These are phyloP conservation scores for Astrephomene gubernaculifera DNA, from an alignment of 139 green algal genomes.

Conservation along the genomic window DNA sequence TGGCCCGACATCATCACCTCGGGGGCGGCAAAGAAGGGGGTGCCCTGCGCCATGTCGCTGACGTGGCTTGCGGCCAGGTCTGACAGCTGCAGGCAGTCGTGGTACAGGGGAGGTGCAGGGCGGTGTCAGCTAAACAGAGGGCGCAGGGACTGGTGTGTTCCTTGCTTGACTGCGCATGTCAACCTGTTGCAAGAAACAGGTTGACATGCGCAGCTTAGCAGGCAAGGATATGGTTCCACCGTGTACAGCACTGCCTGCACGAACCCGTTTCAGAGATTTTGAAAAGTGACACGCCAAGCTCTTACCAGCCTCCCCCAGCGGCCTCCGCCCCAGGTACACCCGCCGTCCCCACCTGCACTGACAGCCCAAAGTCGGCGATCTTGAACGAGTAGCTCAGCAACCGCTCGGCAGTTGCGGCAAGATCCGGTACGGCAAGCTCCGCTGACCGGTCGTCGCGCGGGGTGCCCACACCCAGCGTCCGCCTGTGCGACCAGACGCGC, in stretches of 20 bases:
- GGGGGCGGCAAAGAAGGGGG: neutral
- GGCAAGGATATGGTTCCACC: neutral
- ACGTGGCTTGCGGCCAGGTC: neutral
- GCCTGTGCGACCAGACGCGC: too few relatives aligned
- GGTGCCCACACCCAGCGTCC: too few relatives aligned
- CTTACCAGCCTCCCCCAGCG: neutral
- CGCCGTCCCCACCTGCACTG: neutral
- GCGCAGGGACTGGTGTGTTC: too few relatives aligned
- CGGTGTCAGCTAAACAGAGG: too few relatives aligned
- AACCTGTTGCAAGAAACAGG: neutral
- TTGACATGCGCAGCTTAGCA: neutral
- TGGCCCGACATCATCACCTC: neutral
- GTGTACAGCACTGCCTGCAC: neutral
- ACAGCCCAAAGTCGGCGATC: constrained; percentile 8
- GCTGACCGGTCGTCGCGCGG: too few relatives aligned
- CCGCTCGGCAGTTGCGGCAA: neutral
- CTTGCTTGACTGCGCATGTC: neutral
- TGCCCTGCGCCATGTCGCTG: constrained; percentile 19
- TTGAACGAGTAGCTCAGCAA: neutral
- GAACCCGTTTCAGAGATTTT: neutral
- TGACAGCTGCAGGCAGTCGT: too few relatives aligned
- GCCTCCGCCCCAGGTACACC: neutral
- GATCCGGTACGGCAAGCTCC: too few relatives aligned
- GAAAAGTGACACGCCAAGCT: neutral
- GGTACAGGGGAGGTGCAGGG: too few relatives aligned